Conservation (phyloP, 352 stramenopile genomes). For the Pythium apleroticum region DNA sequence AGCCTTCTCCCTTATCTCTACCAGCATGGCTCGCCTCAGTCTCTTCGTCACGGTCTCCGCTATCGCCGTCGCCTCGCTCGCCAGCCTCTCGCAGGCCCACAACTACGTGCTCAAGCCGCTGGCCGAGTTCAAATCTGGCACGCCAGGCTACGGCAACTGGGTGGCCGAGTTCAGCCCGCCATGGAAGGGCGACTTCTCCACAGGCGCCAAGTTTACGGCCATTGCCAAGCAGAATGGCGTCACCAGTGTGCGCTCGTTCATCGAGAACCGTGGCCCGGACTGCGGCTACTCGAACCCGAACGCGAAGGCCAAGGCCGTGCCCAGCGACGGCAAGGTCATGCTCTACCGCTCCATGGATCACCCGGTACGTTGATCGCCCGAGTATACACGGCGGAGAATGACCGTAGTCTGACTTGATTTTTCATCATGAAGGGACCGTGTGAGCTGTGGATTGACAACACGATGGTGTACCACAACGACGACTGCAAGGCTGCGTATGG, state of each 20-base stretch:
- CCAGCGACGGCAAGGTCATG: slow-evolving; percentile 16
- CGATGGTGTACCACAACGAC: slow-evolving; percentile 25
- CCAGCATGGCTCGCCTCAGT: slow-evolving; percentile 15
- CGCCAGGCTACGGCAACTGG: too few relatives aligned
- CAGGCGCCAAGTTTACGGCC: too few relatives aligned
- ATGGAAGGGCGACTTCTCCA: too few relatives aligned
- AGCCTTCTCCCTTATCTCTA: too few relatives aligned
- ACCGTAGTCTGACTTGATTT: neutral
- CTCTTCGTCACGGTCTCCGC: neutral
- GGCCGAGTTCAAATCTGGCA: too few relatives aligned
- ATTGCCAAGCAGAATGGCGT: too few relatives aligned
- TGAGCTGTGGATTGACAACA: slow-evolving; percentile 22
- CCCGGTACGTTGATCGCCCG: slow-evolving; percentile 13
- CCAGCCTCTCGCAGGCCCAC: neutral
- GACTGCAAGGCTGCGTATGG: slow-evolving; percentile 20
- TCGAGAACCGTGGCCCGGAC: slow-evolving; percentile 18
- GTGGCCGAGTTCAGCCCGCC: too few relatives aligned
- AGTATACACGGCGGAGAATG: too few relatives aligned
- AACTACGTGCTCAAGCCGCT: too few relatives aligned
- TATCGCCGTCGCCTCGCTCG: neutral
- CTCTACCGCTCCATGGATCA: slow-evolving; percentile 21
- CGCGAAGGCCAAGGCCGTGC: slow-evolving; percentile 20
- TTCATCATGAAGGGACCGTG: slow-evolving; percentile 8
- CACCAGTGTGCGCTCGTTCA: too few relatives aligned
- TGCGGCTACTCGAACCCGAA: slow-evolving; percentile 24